Evolutionary conservation across 2,329 filamentous ascomycete genomes (phyloP).

Genomic region (Aspergillus arachidicola): DNA sequence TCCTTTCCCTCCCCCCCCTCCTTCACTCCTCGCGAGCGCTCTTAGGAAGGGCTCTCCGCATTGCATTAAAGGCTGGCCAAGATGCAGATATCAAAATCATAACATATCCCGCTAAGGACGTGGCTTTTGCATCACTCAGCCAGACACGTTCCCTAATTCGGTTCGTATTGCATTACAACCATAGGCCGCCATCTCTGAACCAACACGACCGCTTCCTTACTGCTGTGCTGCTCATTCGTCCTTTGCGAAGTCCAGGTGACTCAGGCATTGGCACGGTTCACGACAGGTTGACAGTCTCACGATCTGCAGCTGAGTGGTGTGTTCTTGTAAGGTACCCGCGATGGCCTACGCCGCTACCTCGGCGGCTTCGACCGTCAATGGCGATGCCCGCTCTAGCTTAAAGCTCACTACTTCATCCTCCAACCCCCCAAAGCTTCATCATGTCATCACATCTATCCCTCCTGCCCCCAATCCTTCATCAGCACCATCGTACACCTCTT

Average conservation of each 20-base stretch:
- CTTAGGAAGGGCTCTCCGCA: slow-evolving; percentile 46
- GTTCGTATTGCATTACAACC: slow-evolving; percentile 35
- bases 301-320: slow-evolving; percentile 35
- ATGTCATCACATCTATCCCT: slow-evolving; percentile 38
- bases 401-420: slow-evolving; percentile 38
- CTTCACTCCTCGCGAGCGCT: slow-evolving; percentile 34
- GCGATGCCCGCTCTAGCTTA: slow-evolving; percentile 39
- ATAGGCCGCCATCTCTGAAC: slow-evolving; percentile 28
- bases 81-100: slow-evolving; percentile 47
- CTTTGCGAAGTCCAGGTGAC: slow-evolving; percentile 44
- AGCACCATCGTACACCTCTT: slow-evolving; percentile 33
- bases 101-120: slow-evolving; percentile 43
- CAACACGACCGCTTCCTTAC: slow-evolving; percentile 32
- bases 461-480: slow-evolving; percentile 28
- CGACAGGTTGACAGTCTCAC: slow-evolving; percentile 27
- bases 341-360: slow-evolving; percentile 44
- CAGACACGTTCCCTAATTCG: slow-evolving; percentile 31
- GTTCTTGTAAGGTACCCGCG: slow-evolving; percentile 31
- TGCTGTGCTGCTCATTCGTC: slow-evolving; percentile 35
- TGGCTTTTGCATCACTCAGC: slow-evolving; percentile 38
- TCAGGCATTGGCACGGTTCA: slow-evolving; percentile 37
- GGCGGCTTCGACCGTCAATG: slow-evolving; percentile 39
- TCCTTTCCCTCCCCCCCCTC: slow-evolving; percentile 20
- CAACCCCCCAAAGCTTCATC: slow-evolving; percentile 35
- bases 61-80: slow-evolving; percentile 44